Evolutionary conservation across 2,329 filamentous ascomycete species (phyloP), one percentile per base, ranked within the genome.

Genomic region (Ophiostoma sp.): DNA sequence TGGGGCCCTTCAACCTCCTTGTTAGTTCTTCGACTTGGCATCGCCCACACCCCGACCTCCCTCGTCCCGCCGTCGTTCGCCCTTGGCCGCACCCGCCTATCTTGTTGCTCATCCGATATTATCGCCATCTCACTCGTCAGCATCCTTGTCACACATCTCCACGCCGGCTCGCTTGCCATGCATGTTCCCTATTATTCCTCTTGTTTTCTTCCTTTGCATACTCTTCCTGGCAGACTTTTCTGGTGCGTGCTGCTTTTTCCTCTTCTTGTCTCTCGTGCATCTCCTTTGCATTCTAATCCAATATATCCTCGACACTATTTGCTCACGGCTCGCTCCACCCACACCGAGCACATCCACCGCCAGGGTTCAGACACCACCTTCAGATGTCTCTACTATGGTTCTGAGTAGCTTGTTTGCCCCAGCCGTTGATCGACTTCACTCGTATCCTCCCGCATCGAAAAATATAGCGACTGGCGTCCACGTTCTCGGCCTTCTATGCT

Each of bases 81-180:
- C 58, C 55, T 41, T n/a, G 38, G 6, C 58, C 58, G 36, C 58
- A 18, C 60, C 60, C 38, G 16, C 40, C 60, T 63, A 5, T 60
- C n/a, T 40, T 62, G 60, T 44, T 44, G 60, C 60, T 63, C 40
- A 63, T 63, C 60, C 40, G 60, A 63, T 63, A 42, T 63, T 18
- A 38, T 63, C 38, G 60, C 16, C 60, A 44, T 63, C 40, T 63
- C 40, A 63, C 60, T 63, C 40, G 60, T 42, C 60, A 63, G 36
- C 38, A 41, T 42, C 16, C 60, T 63, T 44, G 60, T 52, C 40
- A 41, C 38, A 18, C 36, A 11, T 62, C 36, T 8, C 58, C 58
- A 62, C 36, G 27, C 14, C 27, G 49, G 36, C 55, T 60, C 55
- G 27, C 55, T 14, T 9, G 14, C 27, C 38, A 18, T 60, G 6